Evolutionary conservation across 306 rosid genomes (phyloP).

Genomic region (Begonia loranthoides): DNA sequence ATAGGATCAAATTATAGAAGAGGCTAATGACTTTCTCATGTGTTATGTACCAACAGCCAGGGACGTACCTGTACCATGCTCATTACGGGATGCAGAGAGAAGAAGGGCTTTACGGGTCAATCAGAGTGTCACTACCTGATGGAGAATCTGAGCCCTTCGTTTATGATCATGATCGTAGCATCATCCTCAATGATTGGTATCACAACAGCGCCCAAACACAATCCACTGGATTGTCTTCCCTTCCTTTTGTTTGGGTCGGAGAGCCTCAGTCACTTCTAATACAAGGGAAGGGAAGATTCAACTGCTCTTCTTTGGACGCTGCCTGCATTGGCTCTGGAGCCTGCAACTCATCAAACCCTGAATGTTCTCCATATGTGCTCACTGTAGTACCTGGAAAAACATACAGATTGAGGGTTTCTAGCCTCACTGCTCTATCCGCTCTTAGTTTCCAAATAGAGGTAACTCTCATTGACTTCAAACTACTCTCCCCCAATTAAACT

Average conservation of each 20-base stretch:
- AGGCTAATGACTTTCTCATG: too few species aligned
- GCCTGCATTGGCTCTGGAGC: slow-evolving; percentile 18
- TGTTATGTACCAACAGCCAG: slow-evolving; percentile 30
- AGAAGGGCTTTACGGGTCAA: slow-evolving; percentile 65
- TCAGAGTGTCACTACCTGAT: slow-evolving; percentile 43
- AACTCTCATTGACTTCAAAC: not conserved
- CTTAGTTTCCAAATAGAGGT: slow-evolving; percentile 84
- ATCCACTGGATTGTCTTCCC: slow-evolving; percentile 48
- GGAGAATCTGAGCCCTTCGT: slow-evolving; percentile 54
- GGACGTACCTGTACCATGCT: slow-evolving; percentile 74
- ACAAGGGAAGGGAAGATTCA: slow-evolving; percentile 72
- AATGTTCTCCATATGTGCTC: slow-evolving; percentile 45
- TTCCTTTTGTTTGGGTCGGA: slow-evolving; percentile 37
- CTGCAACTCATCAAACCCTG: slow-evolving; percentile 41
- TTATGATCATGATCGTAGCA: slow-evolving; percentile 66
- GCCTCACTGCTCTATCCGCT: slow-evolving; percentile 68
- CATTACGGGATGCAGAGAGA: slow-evolving; percentile 96
- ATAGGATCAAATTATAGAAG: too few species aligned
- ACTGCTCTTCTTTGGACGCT: slow-evolving; percentile 32
- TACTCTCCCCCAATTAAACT: not conserved
- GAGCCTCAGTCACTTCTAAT: slow-evolving; percentile 84
- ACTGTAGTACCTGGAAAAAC: slow-evolving; percentile 55
- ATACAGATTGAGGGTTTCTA: slow-evolving; percentile 50
- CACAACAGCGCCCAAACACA: slow-evolving; percentile 56
- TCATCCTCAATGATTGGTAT: slow-evolving; percentile 75